Percentiles rank a stretch among this genome's conserved stretches.
These are phyloP conservation scores for Salvia hispanica DNA, from an alignment of 257 asterid genomes.

Conservation along the genomic window DNA sequence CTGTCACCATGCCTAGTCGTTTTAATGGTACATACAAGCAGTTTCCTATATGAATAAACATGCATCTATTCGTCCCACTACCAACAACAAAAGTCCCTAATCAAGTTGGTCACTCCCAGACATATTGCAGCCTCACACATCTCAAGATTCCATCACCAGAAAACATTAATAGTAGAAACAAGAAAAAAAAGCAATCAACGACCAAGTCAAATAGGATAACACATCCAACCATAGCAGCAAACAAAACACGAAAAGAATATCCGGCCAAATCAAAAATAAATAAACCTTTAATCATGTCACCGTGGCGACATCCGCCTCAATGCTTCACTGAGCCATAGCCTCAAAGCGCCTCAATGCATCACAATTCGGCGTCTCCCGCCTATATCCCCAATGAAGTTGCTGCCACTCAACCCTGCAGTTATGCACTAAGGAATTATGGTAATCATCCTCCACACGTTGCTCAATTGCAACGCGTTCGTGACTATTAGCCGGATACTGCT, in stretches of 20 bases:
- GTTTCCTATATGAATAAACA: background rate
- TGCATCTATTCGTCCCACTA: background rate
- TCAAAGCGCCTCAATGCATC: conserved; percentile 79
- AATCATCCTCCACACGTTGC: conserved; percentile 66
- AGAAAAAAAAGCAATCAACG: conserved; percentile 13
- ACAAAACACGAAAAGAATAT: conserved; percentile 28
- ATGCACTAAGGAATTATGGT: conserved; percentile 55
- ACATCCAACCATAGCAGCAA: conserved; percentile 16
- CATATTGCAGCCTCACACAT: background rate
- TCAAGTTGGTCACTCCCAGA: conserved; percentile 16
- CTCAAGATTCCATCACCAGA: conserved; percentile 13
- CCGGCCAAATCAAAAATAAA: conserved; percentile 30
- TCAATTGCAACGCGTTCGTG: conserved; percentile 62
- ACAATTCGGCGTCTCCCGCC: conserved; percentile 76
- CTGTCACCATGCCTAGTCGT: background rate
- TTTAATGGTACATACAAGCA: background rate
- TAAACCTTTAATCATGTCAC: conserved; percentile 45
- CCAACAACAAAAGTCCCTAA: background rate
- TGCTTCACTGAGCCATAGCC: conserved; percentile 53
- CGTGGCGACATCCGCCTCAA: conserved; percentile 56
- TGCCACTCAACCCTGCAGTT: conserved; percentile 83
- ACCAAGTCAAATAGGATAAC: background rate
- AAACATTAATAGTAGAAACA: background rate
- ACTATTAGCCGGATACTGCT: conserved; percentile 66
- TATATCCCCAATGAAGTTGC: conserved; percentile 81